These are phyloP conservation scores for Monosporascus sp. DNA, from an alignment of 2,329 filamentous ascomycete species.

Conservation along the genomic window DNA sequence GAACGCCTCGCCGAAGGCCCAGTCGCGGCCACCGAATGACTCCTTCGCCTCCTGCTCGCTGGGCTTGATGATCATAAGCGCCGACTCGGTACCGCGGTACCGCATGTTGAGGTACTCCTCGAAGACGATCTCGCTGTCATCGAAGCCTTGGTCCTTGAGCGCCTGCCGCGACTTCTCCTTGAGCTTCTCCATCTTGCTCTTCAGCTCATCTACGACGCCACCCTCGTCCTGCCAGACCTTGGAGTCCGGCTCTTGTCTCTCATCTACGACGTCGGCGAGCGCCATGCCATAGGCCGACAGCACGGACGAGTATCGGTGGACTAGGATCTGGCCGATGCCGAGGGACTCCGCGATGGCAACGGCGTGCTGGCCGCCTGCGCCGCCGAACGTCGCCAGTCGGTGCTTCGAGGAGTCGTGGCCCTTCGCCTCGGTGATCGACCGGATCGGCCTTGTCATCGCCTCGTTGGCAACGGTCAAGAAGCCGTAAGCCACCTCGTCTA, in stretches of 20 bases:
- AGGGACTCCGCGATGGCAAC: conserved; percentile 85
- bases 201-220: conserved; percentile 56
- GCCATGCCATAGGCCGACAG: conserved; percentile 92
- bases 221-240: conserved; percentile 55
- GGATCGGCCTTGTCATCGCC: conserved; percentile 84
- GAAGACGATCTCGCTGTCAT: conserved; percentile 67
- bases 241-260: conserved; percentile 74
- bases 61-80: conserved; percentile 82
- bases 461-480: conserved; percentile 89
- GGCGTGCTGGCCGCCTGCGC: conserved; percentile 85
- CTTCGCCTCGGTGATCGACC: conserved; percentile 86
- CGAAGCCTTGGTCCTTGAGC: conserved; percentile 74
- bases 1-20: conserved; percentile 82
- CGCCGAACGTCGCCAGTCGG: conserved; percentile 86
- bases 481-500: conserved; percentile 83
- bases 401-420: conserved; percentile 89
- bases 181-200: conserved; percentile 70
- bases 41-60: conserved; percentile 54
- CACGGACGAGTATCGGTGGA: conserved; percentile 84
- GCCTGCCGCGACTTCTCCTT: conserved; percentile 67
- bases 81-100: conserved; percentile 85
- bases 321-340: conserved; percentile 77
- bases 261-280: conserved; percentile 86
- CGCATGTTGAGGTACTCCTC: conserved; percentile 94
- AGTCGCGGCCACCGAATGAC: conserved; percentile 59